These are phyloP conservation scores for Euphorbia peplus DNA, from an alignment of 345 rosid species.

Conservation along the genomic window DNA sequence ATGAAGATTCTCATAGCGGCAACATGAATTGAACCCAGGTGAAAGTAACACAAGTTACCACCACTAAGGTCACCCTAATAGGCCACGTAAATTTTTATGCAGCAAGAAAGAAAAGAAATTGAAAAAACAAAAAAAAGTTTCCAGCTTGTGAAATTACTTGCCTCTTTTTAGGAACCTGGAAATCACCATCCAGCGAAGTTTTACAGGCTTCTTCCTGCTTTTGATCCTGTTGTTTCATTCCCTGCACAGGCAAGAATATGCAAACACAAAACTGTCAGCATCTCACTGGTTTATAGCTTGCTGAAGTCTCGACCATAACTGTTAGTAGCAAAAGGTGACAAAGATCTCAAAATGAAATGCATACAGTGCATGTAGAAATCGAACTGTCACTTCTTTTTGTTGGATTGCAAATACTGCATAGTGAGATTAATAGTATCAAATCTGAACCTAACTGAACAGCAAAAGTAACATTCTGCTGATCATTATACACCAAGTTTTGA, in stretches of 20 bases:
- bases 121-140: not conserved
- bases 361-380: not conserved
- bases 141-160: slow-evolving; percentile 26
- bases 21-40: too few species aligned
- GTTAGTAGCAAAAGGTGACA: too few species aligned
- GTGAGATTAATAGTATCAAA: not conserved
- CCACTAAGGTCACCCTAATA: too few species aligned
- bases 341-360: not conserved
- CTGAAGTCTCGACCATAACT: too few species aligned
- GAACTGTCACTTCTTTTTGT: too few species aligned
- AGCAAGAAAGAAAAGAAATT: not conserved
- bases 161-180: slow-evolving; percentile 44
- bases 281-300: slow-evolving; percentile 3
- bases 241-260: slow-evolving; percentile 27
- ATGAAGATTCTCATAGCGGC: too few species aligned
- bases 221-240: slow-evolving; percentile 24
- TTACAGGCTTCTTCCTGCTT: slow-evolving; percentile 28
- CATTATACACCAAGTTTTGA: not conserved
- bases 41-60: too few species aligned
- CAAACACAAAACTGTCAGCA: slow-evolving; percentile 12
- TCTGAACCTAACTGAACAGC: not conserved
- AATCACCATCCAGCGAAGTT: slow-evolving; percentile 30
- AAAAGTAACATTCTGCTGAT: not conserved
- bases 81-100: not conserved
- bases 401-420: too few species aligned